Conservation (phyloP, 2,329 filamentous ascomycete genomes). For the Epichloe amarillans region DNA sequence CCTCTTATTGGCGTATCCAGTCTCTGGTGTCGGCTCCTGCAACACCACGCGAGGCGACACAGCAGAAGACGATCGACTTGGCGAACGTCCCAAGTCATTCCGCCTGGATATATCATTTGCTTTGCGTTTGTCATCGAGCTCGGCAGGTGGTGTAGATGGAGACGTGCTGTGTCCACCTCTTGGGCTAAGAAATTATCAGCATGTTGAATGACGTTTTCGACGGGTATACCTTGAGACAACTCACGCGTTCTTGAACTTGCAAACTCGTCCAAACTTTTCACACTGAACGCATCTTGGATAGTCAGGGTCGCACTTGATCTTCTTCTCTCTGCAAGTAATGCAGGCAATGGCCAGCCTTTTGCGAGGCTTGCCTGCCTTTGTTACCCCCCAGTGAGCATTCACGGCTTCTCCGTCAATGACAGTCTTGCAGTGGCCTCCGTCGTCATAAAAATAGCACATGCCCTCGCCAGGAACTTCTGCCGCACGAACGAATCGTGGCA, state of each 20-base stretch:
- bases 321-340: constrained; percentile 87
- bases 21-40: constrained; percentile 20
- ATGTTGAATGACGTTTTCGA: not conserved
- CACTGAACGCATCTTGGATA: constrained; percentile 81
- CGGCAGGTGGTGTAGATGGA: constrained; percentile 37
- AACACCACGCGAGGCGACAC: constrained; percentile 31
- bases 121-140: constrained; percentile 32
- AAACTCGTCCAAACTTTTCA: constrained; percentile 76
- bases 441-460: constrained; percentile 74
- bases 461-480: constrained; percentile 65
- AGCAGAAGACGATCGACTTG: constrained; percentile 33
- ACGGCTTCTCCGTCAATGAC: constrained; percentile 76
- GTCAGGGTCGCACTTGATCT: constrained; percentile 91
- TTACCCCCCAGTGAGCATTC: constrained; percentile 86
- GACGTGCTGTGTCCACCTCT: constrained; percentile 45
- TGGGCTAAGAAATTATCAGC: constrained; percentile 26
- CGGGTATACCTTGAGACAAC: constrained; percentile 25
- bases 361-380: constrained; percentile 84
- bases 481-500: constrained; percentile 51
- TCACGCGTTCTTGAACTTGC: constrained; percentile 78
- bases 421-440: constrained; percentile 70
- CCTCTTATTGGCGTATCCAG: constrained; percentile 37
- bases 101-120: not conserved
- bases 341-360: constrained; percentile 89
- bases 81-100: constrained; percentile 24